phyloP scores from a whole-genome alignment of 2,329 filamentous ascomycete species.

The Penicillium freii region DNA sequence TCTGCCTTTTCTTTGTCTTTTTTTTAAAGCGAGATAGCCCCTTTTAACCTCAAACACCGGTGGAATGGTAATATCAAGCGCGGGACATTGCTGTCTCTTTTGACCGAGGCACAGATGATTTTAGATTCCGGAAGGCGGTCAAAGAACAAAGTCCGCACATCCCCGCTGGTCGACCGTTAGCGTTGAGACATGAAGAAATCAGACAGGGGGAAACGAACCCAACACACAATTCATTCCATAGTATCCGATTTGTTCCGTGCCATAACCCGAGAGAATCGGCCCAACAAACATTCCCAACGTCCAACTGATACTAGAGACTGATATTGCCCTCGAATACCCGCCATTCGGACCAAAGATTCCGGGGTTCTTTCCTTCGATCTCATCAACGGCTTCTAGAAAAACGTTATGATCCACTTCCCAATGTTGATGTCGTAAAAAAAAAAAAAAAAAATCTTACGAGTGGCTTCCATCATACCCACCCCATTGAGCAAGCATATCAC shows the following conservation, averaged over 20 bases:
- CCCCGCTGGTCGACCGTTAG: slow-evolving; percentile 9
- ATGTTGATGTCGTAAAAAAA: not conserved
- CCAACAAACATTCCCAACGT: slow-evolving; percentile 25
- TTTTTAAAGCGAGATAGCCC: not conserved
- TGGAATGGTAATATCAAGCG: no score
- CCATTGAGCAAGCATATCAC: slow-evolving; percentile 29
- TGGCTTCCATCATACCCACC: slow-evolving; percentile 30
- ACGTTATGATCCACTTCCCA: not conserved
- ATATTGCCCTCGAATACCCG: slow-evolving; percentile 27
- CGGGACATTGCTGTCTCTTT: no score
- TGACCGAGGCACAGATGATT: slow-evolving; percentile 4
- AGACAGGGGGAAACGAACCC: slow-evolving; percentile 14
- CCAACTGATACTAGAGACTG: slow-evolving; percentile 27
- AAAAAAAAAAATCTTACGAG: slow-evolving; percentile 22
- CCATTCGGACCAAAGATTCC: slow-evolving; percentile 30
- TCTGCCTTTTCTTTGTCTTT: not conserved
- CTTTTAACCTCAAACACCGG: no score
- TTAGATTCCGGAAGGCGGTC: slow-evolving; percentile 10
- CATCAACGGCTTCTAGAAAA: slow-evolving; percentile 21
- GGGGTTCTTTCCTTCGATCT: slow-evolving; percentile 20
- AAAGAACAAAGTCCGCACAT: slow-evolving; percentile 18
- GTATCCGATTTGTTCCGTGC: slow-evolving; percentile 22
- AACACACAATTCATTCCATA: slow-evolving; percentile 24
- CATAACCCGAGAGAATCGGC: slow-evolving; percentile 21
- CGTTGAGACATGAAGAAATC: not conserved